These are phyloP conservation scores for Croton laevigatus DNA, from an alignment of 441 rosid genomes.

Conservation along the genomic window DNA sequence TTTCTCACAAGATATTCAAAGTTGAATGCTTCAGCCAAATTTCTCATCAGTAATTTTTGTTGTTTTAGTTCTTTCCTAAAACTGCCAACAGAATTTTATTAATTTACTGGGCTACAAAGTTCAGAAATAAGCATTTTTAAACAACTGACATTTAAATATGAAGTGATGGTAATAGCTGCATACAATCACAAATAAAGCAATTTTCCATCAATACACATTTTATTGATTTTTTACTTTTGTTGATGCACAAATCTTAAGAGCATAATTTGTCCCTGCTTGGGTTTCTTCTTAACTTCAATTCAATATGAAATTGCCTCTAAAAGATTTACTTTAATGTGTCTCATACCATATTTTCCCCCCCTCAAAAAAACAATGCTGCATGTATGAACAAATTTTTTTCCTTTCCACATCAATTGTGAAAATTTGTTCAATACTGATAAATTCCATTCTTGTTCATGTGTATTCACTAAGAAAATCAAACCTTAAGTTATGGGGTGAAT, in stretches of 20 bases:
- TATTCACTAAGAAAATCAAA: neutral
- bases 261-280: neutral
- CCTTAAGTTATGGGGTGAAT: slow-evolving; percentile 7
- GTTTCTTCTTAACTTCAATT: neutral
- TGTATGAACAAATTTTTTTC: neutral
- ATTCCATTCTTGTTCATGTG: slow-evolving; percentile 7
- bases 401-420: neutral
- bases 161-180: neutral
- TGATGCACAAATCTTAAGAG: neutral
- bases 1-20: neutral
- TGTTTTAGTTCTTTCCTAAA: neutral
- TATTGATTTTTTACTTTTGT: neutral
- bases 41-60: neutral
- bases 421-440: neutral
- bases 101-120: slow-evolving; percentile 2
- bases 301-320: neutral
- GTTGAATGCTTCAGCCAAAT: neutral
- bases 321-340: neutral
- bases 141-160: too few relatives aligned
- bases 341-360: neutral
- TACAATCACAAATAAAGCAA: neutral
- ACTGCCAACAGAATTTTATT: neutral
- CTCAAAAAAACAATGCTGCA: slow-evolving; percentile 17
- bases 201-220: neutral
- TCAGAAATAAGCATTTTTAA: neutral